Evolutionary conservation across 768 basidiomycete species (phyloP).

Genomic region (Leccinum subgranulosum): DNA sequence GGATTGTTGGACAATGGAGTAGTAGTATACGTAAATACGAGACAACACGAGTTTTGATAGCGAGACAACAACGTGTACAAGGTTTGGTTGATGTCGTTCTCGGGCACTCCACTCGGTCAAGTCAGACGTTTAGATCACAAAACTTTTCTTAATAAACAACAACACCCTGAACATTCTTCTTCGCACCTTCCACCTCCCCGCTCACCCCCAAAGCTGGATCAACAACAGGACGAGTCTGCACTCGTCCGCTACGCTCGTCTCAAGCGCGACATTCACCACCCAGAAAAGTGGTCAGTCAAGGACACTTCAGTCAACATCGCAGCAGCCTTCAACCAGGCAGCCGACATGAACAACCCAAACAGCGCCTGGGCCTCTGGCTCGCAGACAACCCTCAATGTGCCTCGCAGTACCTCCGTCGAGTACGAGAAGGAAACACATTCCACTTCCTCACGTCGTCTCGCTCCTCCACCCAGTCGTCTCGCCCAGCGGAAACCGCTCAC

Average conservation of each 20-base stretch:
- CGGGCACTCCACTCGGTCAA: conserved; percentile 78
- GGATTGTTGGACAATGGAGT: not conserved
- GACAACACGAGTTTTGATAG: conserved; percentile 20
- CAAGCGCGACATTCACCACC: conserved; percentile 51
- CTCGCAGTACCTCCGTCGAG: conserved; percentile 77
- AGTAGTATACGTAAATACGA: conserved; percentile 16
- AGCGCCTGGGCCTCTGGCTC: conserved; percentile 64
- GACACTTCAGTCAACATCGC: conserved; percentile 89
- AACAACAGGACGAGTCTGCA: conserved; percentile 43
- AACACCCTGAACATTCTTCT: conserved; percentile 29
- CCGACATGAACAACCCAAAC: conserved; percentile 52
- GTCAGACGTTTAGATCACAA: conserved; percentile 82
- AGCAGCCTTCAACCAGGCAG: conserved; percentile 75
- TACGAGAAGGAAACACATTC: conserved; percentile 67
- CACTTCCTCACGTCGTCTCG: conserved; percentile 53
- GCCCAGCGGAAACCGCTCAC: conserved; percentile 45
- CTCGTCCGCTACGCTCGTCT: conserved; percentile 47
- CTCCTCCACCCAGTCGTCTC: conserved; percentile 55
- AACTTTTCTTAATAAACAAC: conserved; percentile 67
- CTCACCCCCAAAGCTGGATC: conserved; percentile 33
- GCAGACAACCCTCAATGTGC: conserved; percentile 44
- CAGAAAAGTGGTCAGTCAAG: conserved; percentile 69
- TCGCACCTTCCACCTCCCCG: conserved; percentile 42
- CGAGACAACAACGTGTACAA: conserved; percentile 18
- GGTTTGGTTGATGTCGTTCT: conserved; percentile 72